Evolutionary conservation across 2,329 filamentous ascomycete genomes (phyloP).

Genomic region (Sporothrix luriei): DNA sequence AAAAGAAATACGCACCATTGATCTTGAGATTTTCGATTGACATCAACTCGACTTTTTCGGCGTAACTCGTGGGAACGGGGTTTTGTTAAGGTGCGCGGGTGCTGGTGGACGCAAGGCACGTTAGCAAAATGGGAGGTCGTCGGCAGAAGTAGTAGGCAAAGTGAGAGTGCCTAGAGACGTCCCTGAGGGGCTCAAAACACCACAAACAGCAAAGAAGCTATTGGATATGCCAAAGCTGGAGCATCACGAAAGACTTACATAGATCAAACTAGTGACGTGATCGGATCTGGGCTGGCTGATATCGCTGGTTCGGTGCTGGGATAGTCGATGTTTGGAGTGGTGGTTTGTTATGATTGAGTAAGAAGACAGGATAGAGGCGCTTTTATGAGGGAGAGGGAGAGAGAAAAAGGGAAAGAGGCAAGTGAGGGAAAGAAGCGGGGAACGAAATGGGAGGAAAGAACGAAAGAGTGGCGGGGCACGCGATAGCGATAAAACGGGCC

Average conservation of each 20-base stretch:
- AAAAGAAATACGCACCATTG: slow-evolving; percentile 68
- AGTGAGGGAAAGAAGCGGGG: slow-evolving; percentile 29
- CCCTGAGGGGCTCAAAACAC: slow-evolving; percentile 8
- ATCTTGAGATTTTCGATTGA: slow-evolving; percentile 98
- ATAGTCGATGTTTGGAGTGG: slow-evolving; percentile 23
- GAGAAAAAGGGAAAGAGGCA: slow-evolving; percentile 27
- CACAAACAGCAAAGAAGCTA: background rate
- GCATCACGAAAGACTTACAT: slow-evolving; percentile 23
- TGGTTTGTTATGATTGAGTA: slow-evolving; percentile 11
- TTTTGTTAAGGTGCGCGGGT: slow-evolving; percentile 24
- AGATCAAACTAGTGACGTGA: slow-evolving; percentile 18
- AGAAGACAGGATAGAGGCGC: slow-evolving; percentile 26
- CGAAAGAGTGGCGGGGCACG: slow-evolving; percentile 36
- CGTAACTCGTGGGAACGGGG: slow-evolving; percentile 34
- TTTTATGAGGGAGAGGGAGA: slow-evolving; percentile 28
- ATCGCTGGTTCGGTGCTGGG: slow-evolving; percentile 11
- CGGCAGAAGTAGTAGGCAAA: background rate
- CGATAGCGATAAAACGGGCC: slow-evolving; percentile 24
- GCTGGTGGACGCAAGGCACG: background rate
- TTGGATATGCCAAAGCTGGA: background rate
- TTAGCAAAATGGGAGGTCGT: slow-evolving; percentile 3
- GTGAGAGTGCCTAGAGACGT: background rate
- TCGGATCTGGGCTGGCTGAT: slow-evolving; percentile 5
- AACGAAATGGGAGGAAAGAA: slow-evolving; percentile 25
- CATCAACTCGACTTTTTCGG: slow-evolving; percentile 54